Percentiles rank a stretch among this genome's conserved stretches.
phyloP scores from a whole-genome alignment of 225 moss, liverwort and hornwort species.

The Thuidium tamariscinum region DNA sequence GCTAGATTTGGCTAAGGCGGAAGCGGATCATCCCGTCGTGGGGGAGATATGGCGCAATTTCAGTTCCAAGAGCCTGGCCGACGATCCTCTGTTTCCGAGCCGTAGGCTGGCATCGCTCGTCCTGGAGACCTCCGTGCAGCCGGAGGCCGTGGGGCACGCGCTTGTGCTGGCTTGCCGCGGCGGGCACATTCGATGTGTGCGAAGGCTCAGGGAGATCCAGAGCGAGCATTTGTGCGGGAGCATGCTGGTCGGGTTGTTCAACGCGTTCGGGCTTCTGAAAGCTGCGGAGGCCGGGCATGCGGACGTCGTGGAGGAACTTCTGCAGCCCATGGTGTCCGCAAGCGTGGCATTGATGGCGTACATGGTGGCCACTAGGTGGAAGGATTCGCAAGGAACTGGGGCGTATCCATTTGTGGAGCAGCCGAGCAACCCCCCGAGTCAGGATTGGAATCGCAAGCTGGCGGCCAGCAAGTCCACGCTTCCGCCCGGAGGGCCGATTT shows the following conservation, averaged over 20 bases:
- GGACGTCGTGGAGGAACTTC: slow-evolving; percentile 14
- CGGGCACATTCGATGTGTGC: slow-evolving; percentile 28
- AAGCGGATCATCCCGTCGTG: slow-evolving; percentile 3
- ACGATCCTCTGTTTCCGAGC: slow-evolving; percentile 1
- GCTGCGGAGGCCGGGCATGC: slow-evolving; percentile 33
- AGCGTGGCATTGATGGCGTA: slow-evolving; percentile 22
- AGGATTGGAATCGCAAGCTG: slow-evolving; percentile 33
- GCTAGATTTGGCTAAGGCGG: slow-evolving; percentile 7
- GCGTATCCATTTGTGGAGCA: slow-evolving; percentile 23
- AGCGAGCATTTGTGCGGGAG: slow-evolving; percentile 10
- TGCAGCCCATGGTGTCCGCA: slow-evolving; percentile 1
- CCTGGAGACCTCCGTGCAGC: slow-evolving; percentile 7
- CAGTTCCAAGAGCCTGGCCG: not conserved
- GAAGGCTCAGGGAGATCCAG: slow-evolving; percentile 20
- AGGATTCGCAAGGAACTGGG: slow-evolving; percentile 3
- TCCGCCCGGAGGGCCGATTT: not conserved
- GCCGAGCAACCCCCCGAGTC: not conserved
- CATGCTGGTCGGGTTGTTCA: slow-evolving; percentile 18
- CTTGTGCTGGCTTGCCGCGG: slow-evolving; percentile 15
- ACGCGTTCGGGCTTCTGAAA: slow-evolving; percentile 22
- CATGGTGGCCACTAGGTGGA: slow-evolving; percentile 10
- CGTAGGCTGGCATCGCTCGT: slow-evolving; percentile 14
- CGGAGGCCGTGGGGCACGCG: slow-evolving; percentile 33
- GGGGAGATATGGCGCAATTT: slow-evolving; percentile 14
- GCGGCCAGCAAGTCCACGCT: slow-evolving; percentile 7